Evolutionary conservation across 345 rosid species (phyloP).

Genomic region (Salix koriyanagi): DNA sequence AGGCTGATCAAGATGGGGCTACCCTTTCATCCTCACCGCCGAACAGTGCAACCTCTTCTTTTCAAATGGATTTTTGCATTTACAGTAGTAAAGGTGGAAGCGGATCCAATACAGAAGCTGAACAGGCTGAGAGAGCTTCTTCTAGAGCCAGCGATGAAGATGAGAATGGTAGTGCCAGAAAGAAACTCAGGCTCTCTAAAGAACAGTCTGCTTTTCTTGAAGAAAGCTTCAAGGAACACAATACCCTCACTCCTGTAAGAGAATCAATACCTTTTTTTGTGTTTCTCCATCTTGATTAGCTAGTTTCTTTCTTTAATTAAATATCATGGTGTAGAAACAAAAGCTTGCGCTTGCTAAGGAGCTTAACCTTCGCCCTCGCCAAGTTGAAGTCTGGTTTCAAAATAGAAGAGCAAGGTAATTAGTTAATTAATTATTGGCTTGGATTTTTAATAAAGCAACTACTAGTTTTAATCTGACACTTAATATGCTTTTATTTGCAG

Average conservation of each 20-base stretch:
- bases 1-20: constrained; percentile 46
- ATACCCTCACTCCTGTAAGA: constrained; percentile 79
- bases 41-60: constrained; percentile 75
- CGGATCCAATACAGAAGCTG: constrained; percentile 39
- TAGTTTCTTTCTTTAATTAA: neutral
- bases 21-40: constrained; percentile 59
- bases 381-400: constrained; percentile 97
- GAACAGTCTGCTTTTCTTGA: constrained; percentile 94
- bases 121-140: constrained; percentile 44
- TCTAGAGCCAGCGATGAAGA: constrained; percentile 81
- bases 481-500: constrained; percentile 31
- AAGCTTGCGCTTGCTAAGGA: constrained; percentile 79
- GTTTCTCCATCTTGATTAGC: neutral
- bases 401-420: constrained; percentile 90
- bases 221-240: constrained; percentile 88
- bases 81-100: constrained; percentile 41
- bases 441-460: neutral
- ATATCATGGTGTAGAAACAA: constrained; percentile 47
- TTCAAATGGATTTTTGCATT: constrained; percentile 73
- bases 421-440: neutral
- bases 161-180: constrained; percentile 76
- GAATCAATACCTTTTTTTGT: neutral
- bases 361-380: constrained; percentile 87
- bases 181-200: constrained; percentile 88
- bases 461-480: neutral